Evolutionary conservation across 2,329 filamentous ascomycete species (phyloP).

Genomic region (Xylaria hypoxylon): DNA sequence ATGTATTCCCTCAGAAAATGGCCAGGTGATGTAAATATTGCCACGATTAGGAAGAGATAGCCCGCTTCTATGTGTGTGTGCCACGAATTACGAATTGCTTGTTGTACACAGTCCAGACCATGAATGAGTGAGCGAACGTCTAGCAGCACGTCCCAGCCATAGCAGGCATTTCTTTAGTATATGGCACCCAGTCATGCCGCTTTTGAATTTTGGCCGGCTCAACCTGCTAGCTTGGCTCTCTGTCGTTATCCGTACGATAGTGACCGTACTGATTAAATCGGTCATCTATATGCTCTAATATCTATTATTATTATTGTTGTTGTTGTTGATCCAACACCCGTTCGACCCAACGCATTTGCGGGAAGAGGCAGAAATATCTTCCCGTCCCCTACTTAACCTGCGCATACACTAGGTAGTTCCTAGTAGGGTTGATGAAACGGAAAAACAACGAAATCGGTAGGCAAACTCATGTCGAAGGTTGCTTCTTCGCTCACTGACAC

Average conservation of each 20-base stretch:
- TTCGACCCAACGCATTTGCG: not conserved
- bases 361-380: not conserved
- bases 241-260: not conserved
- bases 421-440: not conserved
- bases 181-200: not conserved
- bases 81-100: conserved; percentile 10
- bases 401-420: not conserved
- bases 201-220: too few species aligned
- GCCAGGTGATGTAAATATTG: not conserved
- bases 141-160: not conserved
- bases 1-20: not conserved
- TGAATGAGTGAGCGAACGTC: not conserved
- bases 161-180: not conserved
- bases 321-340: not conserved
- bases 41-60: not conserved
- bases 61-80: conserved; percentile 19
- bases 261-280: not conserved
- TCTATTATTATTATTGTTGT: not conserved
- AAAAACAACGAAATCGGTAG: not conserved
- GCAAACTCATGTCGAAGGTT: not conserved
- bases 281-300: not conserved
- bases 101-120: not conserved
- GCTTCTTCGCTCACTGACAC: not conserved
- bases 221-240: not conserved
- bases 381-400: not conserved